Evolutionary conservation across 768 basidiomycete genomes (phyloP), one percentile per base, ranked within the genome.

Genomic region (Omphalotus guepiniiformis): DNA sequence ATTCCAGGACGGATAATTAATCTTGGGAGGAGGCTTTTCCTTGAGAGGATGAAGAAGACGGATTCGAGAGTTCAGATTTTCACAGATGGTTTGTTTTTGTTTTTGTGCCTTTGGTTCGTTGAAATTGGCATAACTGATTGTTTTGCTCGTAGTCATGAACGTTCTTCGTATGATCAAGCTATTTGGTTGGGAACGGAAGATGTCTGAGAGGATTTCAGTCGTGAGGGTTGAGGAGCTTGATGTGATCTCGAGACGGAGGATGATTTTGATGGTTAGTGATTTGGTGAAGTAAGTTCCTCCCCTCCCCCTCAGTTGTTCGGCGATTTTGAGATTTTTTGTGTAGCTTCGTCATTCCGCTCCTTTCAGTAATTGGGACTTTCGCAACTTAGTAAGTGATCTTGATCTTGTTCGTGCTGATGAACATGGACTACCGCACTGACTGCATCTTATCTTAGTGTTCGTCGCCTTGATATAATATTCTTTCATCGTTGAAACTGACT

Each of bases 151-250:
- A 67, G 69, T 56, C 3, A 59, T 71, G 51, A 61, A 60, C 39
- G 63, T 67, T 21, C 52, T 75, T 9, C 69, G 75, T 13, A 73
- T 78, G 68, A 61, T 75, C 57, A 77, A 77, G 61, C 63, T 79
- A 53, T 80, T 80, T 50, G 78, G 58, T 13, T 60, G 78, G 58
- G 59, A 74, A 73, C 72, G 76, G 52, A 61, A 69, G 21, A 68
- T 77, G 48, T 63, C 66, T 30, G 57, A 65, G 6, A 60, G 66
- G 30, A 60, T 81, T 29, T 51, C 61, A 9, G 63, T 63, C 28
- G 73, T 73, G 54, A 65, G 79, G 30, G 73, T 75, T 36, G 65
- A 62, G 1, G 79, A 81, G 56, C 62, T 81, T 23, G 39, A 48
- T 5, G 65, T 61, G 42, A 64, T 74, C 38, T 65, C 62, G 58